Base-by-base conservation (phyloP, 352 stramenopile species). In the Pythium dissimile region DNA sequence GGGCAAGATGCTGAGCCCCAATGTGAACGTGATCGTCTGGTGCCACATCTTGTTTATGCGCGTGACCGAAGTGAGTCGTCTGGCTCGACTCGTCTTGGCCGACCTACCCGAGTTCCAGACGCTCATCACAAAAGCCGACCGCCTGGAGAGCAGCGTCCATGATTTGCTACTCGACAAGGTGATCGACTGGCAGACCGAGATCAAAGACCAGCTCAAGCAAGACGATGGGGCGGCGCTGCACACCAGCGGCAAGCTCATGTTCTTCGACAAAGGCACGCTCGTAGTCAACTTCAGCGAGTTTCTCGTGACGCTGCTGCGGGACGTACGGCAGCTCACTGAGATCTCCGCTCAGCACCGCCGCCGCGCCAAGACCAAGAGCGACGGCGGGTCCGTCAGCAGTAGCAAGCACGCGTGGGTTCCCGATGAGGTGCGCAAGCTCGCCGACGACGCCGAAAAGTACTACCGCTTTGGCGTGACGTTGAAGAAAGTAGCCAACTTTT, bases 401-500 rank as follows among this genome's bases (percentile, higher is more conserved):
- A 54, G 42, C 13, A 67, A 64, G 15, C 65, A 76, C 21, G 76
- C 77, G 12, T 94, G 84, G 84, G 83, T 94, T 2, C 80, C 84
- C 5, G 46, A 67, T 24, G 66, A 78, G 5, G 78, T 95, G 10
- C 71, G 76, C 51, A 74, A 91, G 50, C 73, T 92, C n/a, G 85
- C 81, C 0, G 73, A 83, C 11, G 86, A 97, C 42, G 90, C 82
- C 0, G 94, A 98, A 64, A 93, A 92, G 54, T 97, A 95, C 77
- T 97, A 97, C 64, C 88, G 91, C 16, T 97, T 96, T 63, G 94
- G 89, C 13, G 90, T 98, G 9, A 94, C 92, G 48, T 73, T 98
- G 18, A 97, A 98, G 61, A 98, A 98, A 66, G 88, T 97, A 7
- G 91, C 95, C 1, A 98, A 97, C 54, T 98, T 98, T 62, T 98